A percentile compares a stretch with the other conserved stretches of the same genome.
These are phyloP conservation scores for Mycena latifolia DNA, from an alignment of 768 basidiomycete genomes.

Conservation along the genomic window DNA sequence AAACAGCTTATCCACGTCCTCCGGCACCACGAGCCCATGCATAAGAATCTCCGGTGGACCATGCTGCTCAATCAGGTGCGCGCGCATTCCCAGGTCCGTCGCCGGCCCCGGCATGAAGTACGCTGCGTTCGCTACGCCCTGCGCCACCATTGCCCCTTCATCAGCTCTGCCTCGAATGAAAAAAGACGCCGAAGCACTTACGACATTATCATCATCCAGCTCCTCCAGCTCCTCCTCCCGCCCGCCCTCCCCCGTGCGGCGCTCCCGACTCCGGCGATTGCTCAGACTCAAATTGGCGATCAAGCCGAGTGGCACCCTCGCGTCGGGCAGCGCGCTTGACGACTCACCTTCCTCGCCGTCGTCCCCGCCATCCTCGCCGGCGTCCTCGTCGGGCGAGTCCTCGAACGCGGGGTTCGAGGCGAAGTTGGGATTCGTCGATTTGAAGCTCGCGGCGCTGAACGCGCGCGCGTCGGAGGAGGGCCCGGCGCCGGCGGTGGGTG, in stretches of 20 bases:
- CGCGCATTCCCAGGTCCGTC: conserved; percentile 76
- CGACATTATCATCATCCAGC: conserved; percentile 74
- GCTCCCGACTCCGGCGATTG: conserved; percentile 58
- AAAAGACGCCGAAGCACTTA: conserved; percentile 43
- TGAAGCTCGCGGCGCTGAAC: conserved; percentile 18
- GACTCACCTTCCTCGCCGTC: conserved; percentile 52
- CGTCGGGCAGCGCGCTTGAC: conserved; percentile 69
- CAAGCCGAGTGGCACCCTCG: conserved; percentile 80
- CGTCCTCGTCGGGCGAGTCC: conserved; percentile 10
- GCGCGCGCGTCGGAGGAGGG: background rate
- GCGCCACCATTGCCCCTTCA: conserved; percentile 22
- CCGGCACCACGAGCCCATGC: conserved; percentile 81
- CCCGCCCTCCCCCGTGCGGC: conserved; percentile 47
- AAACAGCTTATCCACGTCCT: conserved; percentile 87
- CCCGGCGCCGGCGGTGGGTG: conserved; percentile 5
- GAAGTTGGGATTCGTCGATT: conserved; percentile 4
- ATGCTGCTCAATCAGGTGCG: conserved; percentile 80
- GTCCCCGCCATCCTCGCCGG: conserved; percentile 41
- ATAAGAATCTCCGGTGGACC: conserved; percentile 86
- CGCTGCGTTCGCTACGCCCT: conserved; percentile 86
- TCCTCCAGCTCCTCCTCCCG: conserved; percentile 54
- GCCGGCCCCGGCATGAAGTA: conserved; percentile 88
- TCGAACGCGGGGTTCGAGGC: conserved; percentile 28
- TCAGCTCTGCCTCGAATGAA: conserved; percentile 2
- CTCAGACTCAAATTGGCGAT: conserved; percentile 80